Conservation (phyloP, 139 green algal genomes). For the Pseudopediastrum boryanum region DNA sequence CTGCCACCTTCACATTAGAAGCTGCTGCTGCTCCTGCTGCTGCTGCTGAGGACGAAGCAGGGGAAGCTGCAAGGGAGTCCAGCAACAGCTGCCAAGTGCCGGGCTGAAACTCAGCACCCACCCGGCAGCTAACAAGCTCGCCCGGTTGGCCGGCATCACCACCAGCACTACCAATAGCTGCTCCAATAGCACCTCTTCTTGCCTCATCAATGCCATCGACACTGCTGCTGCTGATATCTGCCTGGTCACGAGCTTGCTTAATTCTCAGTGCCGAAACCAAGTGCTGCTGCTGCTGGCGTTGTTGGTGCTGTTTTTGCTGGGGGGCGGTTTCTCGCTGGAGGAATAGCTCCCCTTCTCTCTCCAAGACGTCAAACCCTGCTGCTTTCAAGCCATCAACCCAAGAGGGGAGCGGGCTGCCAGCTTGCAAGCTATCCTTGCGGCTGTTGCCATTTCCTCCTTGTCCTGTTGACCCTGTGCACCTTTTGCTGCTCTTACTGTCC, state of each 20-base stretch:
- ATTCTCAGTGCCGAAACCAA: not conserved
- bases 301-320: conserved; percentile 12
- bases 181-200: not conserved
- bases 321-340: conserved; percentile 21
- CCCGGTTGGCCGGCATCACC: no score
- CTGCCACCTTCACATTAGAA: not conserved
- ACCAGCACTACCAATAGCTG: not conserved
- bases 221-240: conserved; percentile 1
- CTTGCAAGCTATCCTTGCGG: not conserved
- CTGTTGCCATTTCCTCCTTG: not conserved
- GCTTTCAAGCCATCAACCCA: conserved; percentile 11
- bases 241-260: not conserved
- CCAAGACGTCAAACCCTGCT: conserved; percentile 31
- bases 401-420: not conserved
- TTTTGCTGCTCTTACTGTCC: not conserved
- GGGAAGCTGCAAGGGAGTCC: no score
- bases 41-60: no score
- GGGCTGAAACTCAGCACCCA: no score
- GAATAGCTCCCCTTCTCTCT: conserved; percentile 20
- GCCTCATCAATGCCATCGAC: not conserved
- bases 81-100: no score
- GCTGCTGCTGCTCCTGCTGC: not conserved
- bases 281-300: not conserved
- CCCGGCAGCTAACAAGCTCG: no score
- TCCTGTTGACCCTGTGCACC: not conserved